Conservation (phyloP, 306 rosid genomes). For the Cucurbita pepo region DNA sequence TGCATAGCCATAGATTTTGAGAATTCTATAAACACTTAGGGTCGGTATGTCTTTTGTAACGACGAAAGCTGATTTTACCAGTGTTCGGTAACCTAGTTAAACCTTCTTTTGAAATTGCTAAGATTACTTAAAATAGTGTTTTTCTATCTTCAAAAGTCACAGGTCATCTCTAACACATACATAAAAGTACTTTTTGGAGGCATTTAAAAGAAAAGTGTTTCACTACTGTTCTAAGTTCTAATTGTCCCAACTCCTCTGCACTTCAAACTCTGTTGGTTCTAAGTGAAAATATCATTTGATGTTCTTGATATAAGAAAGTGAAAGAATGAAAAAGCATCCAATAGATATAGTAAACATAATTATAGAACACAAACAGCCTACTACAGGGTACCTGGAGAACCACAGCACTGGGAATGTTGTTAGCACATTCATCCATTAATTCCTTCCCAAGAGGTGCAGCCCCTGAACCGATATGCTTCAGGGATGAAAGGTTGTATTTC, state of each 20-base stretch:
- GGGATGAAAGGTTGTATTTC: slow-evolving; percentile 47
- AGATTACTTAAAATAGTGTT: background rate
- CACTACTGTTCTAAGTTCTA: background rate
- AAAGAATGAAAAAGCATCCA: background rate
- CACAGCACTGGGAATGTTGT: slow-evolving; percentile 28
- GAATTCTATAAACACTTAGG: too few species aligned
- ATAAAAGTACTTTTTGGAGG: background rate
- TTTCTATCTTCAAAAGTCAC: background rate
- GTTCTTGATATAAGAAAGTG: background rate
- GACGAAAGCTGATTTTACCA: too few species aligned
- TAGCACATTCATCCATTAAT: slow-evolving; percentile 55
- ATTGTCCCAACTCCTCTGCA: background rate
- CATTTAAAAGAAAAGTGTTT: too few species aligned
- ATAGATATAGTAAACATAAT: background rate
- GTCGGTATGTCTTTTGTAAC: too few species aligned
- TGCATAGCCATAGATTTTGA: too few species aligned
- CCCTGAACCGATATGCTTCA: slow-evolving; percentile 54
- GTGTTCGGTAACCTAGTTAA: background rate
- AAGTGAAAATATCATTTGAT: background rate
- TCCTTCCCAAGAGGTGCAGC: slow-evolving; percentile 87
- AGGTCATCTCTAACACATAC: background rate
- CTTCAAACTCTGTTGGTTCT: background rate
- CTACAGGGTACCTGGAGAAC: slow-evolving; percentile 35
- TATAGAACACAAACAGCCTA: background rate
- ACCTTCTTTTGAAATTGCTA: background rate